Conservation (phyloP, 2,329 filamentous ascomycete genomes). For the Claviceps arundinis region DNA sequence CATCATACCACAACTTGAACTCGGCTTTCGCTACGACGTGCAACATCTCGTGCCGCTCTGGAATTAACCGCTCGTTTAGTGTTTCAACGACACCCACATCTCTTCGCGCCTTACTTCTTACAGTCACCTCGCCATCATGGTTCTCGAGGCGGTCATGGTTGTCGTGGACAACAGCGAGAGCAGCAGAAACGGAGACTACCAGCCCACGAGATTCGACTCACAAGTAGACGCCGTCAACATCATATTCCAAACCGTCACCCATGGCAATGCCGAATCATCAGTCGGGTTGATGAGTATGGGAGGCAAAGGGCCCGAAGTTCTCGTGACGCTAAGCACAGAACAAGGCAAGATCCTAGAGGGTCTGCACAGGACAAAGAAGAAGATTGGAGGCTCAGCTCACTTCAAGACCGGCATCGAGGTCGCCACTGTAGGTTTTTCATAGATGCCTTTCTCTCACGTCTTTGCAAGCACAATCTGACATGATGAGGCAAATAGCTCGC, state of each 20-base stretch:
- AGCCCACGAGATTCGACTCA: conserved; percentile 88
- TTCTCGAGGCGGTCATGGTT: conserved; percentile 98
- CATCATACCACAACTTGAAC: not conserved
- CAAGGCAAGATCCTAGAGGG: conserved; percentile 91
- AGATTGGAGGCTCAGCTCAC: conserved; percentile 81
- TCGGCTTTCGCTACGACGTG: not conserved
- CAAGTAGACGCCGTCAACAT: conserved; percentile 91
- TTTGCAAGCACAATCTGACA: not conserved
- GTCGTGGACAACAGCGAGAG: conserved; percentile 99
- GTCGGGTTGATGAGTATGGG: conserved; percentile 99
- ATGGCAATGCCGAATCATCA: conserved; percentile 90
- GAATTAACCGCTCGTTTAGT: too few relatives aligned
- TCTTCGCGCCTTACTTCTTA: not conserved
- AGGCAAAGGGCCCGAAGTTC: conserved; percentile 89
- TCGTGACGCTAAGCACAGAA: conserved; percentile 91
- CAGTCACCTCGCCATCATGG: conserved; percentile 56
- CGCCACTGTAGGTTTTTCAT: conserved; percentile 56
- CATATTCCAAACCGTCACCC: conserved; percentile 90
- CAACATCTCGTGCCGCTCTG: not conserved
- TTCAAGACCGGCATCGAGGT: conserved; percentile 92
- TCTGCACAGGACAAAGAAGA: conserved; percentile 74
- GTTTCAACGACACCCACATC: not conserved
- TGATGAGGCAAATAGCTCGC: conserved; percentile 52
- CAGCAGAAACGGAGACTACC: conserved; percentile 88
- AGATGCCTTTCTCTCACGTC: not conserved